Base-by-base conservation (phyloP, 768 basidiomycete genomes). In the Suillus occidentalis region DNA sequence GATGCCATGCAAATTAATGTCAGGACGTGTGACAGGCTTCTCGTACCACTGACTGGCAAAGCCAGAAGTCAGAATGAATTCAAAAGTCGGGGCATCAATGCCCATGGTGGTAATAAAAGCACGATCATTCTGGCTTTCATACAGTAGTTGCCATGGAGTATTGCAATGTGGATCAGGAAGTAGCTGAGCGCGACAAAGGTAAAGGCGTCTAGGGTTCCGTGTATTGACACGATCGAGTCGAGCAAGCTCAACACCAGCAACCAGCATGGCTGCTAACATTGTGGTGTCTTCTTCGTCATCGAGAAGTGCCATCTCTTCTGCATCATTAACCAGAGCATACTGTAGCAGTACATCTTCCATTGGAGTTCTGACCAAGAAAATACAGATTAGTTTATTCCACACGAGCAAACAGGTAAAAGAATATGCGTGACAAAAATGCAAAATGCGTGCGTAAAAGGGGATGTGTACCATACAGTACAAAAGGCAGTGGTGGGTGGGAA, bases 91-190 rank as follows among this genome's bases (percentile, higher is more conserved):
- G 3, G 76, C 72, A 76, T 82, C 73, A n/a, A 45, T n/a, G 1
- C 81, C 79, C 80, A 82, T 82, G 0, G 79, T 84, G 0, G 79
- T 83, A 40, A 84, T 83, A 66, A 76, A 83, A 6, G 78, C 80
- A 4, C 76, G 66, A 62, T 83, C 76, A 65, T 71, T 73, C 12
- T 62, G 68, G 45, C 73, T 75, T 0, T 65, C 60, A 47, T 71
- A 78, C 42, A 43, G 72, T 0, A 36, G 25, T 52, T 77, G 77
- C 81, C 79, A 83, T 10, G 81, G 74, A 37, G 79, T 81, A 28
- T 70, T 57, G 7, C 18, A 4, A 43, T 43, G 42, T 43, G 42
- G 42, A 20, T 43, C 18, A 20, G 42, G 42, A 43, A 43, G 42
- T 8, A 43, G 9, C 4, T 45, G 43, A 9, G 43, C 20, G 2